Evolutionary conservation across 2,329 filamentous ascomycete genomes (phyloP), one percentile per base, ranked within the genome.

Genomic region (Ophiognomonia clavigignenti-juglandacearum): DNA sequence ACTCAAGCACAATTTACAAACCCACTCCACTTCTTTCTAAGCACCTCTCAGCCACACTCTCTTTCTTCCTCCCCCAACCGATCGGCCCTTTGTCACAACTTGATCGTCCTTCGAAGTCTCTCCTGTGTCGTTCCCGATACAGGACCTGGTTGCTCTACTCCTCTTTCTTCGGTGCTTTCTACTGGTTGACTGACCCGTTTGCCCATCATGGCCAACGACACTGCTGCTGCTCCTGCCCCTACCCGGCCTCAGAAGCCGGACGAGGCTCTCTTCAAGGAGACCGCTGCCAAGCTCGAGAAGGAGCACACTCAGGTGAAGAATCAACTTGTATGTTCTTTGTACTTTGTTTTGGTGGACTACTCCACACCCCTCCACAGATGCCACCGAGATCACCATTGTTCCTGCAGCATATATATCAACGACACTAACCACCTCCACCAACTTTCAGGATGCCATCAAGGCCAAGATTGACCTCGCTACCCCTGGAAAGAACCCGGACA

Each of bases 381-480:
- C n/a, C n/a, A n/a, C n/a, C n/a, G n/a, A n/a, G n/a, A n/a, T n/a
- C n/a, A n/a, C n/a, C n/a, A n/a, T n/a, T n/a, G n/a, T n/a, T n/a
- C n/a, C n/a, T n/a, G n/a, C n/a, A n/a, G n/a, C n/a, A n/a, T n/a
- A n/a, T n/a, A n/a, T n/a, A n/a, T n/a, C n/a, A n/a, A 16, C 26
- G 14, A 7, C 5, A 10, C 14, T 24, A 7, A 8, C 18, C 22
- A n/a, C 11, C 27, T 16, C 11, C 13, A 4, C 19, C 26, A 26
- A 19, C 10, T 53, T 53, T n/a, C 63, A 97, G 92, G 91, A 88
- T 63, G 83, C 85, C 56, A 75, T 93, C 71, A 92, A 90, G 71
- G 80, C 84, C 64, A 95, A 96, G 74, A 82, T 97, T 63, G 90
- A 96, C 49, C 74, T 83, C 55, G 88, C 87, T 51, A 78, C 84